Conservation (phyloP, 352 stramenopile species). For the Globisporangium apiculatum region DNA sequence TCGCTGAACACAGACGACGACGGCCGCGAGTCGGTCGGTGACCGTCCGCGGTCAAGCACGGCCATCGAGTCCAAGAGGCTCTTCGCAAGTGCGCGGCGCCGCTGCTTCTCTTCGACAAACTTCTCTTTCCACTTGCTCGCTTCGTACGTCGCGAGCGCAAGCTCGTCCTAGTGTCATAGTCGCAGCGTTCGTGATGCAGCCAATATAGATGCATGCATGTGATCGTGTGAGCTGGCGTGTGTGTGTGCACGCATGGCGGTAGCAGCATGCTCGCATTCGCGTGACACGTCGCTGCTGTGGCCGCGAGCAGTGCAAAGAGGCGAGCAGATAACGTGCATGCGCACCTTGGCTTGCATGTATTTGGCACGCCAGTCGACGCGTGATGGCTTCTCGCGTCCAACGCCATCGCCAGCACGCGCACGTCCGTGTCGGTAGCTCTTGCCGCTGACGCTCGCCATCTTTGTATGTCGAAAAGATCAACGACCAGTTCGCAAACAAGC, state of each 20-base stretch:
- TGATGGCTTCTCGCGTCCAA: constrained; percentile 8
- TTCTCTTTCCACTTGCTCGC: constrained; percentile 75
- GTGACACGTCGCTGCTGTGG: not conserved
- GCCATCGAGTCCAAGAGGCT: constrained; percentile 63
- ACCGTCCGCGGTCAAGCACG: constrained; percentile 19
- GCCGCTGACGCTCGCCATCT: no score
- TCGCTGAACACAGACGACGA: constrained; percentile 45
- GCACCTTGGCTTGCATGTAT: constrained; percentile 38
- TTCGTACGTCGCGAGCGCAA: constrained; percentile 61
- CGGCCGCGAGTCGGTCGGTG: constrained; percentile 18
- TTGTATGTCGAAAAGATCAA: no score
- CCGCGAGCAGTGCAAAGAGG: no score
- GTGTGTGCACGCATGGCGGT: no score
- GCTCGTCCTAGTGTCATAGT: constrained; percentile 30
- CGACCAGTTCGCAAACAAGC: no score
- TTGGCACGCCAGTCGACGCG: constrained; percentile 28
- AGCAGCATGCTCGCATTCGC: not conserved
- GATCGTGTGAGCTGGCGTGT: no score
- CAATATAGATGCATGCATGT: no score
- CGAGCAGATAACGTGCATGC: not conserved
- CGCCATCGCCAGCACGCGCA: not conserved
- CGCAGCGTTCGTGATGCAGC: not conserved
- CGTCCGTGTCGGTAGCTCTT: not conserved
- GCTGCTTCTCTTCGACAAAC: constrained; percentile 62
- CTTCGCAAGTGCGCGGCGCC: constrained; percentile 54